A percentile compares a stretch with the other conserved stretches of the same genome.
These are phyloP conservation scores for Larix kaempferi DNA, from an alignment of 75 land plant genomes.

Conservation along the genomic window DNA sequence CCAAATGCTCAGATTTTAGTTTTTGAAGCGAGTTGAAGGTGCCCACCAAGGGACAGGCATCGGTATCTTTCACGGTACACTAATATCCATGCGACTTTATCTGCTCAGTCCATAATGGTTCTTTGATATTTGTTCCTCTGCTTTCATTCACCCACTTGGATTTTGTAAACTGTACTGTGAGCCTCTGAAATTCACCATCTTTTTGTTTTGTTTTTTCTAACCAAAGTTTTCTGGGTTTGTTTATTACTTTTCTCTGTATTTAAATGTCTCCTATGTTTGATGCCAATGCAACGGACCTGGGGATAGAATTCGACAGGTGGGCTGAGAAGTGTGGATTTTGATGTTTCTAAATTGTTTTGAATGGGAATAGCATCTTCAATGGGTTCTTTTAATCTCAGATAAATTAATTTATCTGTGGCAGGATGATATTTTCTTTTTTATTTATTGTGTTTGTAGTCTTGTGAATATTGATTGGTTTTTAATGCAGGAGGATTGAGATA, in stretches of 20 bases:
- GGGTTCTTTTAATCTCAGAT: too few relatives aligned
- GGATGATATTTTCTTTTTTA: too few relatives aligned
- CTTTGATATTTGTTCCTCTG: not conserved
- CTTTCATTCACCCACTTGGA: not conserved
- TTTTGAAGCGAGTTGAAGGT: too few relatives aligned
- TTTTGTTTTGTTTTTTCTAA: not conserved
- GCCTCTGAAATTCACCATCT: not conserved
- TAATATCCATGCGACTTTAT: not conserved
- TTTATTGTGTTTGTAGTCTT: not conserved
- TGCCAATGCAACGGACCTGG: too few relatives aligned
- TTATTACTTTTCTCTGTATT: not conserved
- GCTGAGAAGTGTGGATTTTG: not conserved
- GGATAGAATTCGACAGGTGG: not conserved
- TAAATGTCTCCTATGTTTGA: not conserved
- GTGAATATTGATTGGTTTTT: not conserved
- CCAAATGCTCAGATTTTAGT: not conserved
- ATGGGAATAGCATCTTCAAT: not conserved
- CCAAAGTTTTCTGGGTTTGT: not conserved
- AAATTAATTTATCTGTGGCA: too few relatives aligned
- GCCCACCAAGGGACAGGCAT: too few relatives aligned
- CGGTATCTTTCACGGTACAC: not conserved
- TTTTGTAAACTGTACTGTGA: not conserved
- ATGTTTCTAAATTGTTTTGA: not conserved
- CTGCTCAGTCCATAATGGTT: not conserved
- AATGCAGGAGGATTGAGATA: slow-evolving; percentile 6